Base-by-base conservation (phyloP, 192 early-diverging fungal species). In the Backusella morwellensis region DNA sequence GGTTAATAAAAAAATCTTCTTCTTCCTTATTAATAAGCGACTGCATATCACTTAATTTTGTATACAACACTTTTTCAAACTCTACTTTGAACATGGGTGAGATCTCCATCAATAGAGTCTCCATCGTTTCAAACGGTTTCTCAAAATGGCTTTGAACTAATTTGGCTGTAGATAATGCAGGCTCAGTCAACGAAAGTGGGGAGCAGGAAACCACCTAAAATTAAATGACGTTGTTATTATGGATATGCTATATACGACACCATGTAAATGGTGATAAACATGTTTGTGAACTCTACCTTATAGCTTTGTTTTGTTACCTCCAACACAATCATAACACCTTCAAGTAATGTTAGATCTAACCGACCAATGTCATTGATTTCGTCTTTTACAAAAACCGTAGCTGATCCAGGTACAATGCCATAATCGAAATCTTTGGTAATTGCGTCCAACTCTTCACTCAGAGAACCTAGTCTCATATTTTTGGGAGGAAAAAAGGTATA, bases 61-160 rank as follows among this genome's bases (percentile, higher is more conserved):
- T 32, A 76, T 70, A 75, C 5, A 84, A 38, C 8, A 76, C 56
- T 34, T 78, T 59, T 66, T 84, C 74, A 70, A 84, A 81, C 40
- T 71, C 21, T 38, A 76, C 68, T 38, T 69, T 42, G 66, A 84
- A 84, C 70, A 81, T 72, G 14, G 83, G 80, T 69, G 77, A 78
- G 1, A 56, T 59, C 0, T 70, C 56, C 80, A 81, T 76, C 14
- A 84, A 59, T 26, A 84, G 32, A 50, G 69, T 69, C 23, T 84
- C 83, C 80, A 84, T 84, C 1, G 79, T 78, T 52, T 84, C 82
- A 73, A 81, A 84, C 4, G 74, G 70, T 35, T 73, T 71, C 6
- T 76, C 66, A 6, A 79, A n/a, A 5, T n/a, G 54, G n/a, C 4
- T 6, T 36, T 74, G 50, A 26, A 66, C 36, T 41, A 35, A 21